Conservation (phyloP, 768 basidiomycete species). For the Hygrocybe punicea region DNA sequence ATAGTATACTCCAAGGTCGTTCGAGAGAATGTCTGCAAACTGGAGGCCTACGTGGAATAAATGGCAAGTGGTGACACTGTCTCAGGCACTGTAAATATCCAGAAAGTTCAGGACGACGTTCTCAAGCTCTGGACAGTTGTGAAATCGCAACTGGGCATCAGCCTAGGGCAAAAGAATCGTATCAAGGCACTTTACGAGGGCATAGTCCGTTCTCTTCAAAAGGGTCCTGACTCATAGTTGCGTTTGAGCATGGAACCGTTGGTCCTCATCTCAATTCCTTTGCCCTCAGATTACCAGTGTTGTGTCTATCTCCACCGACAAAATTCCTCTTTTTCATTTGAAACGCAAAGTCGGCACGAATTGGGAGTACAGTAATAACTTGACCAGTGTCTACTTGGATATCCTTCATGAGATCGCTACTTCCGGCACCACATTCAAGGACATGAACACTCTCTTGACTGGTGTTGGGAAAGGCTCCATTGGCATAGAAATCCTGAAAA, state of each 20-base stretch:
- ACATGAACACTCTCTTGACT: slow-evolving; percentile 97
- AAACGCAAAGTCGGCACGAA: slow-evolving; percentile 95
- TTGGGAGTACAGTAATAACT: slow-evolving; percentile 97
- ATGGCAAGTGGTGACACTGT: slow-evolving; percentile 96
- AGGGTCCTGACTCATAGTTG: slow-evolving; percentile 63
- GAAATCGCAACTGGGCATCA: slow-evolving; percentile 95
- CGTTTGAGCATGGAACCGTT: slow-evolving; percentile 63
- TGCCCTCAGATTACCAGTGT: slow-evolving; percentile 80
- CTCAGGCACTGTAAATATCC: slow-evolving; percentile 80
- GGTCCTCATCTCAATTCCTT: slow-evolving; percentile 95
- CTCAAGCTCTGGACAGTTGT: slow-evolving; percentile 96
- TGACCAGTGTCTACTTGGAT: slow-evolving; percentile 94
- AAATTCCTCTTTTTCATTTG: slow-evolving; percentile 89
- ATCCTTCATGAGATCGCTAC: slow-evolving; percentile 98
- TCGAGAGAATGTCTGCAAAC: too few species aligned
- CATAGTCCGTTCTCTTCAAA: slow-evolving; percentile 88
- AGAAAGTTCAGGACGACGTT: slow-evolving; percentile 97
- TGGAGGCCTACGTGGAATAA: slow-evolving; percentile 96
- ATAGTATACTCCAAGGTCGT: slow-evolving; percentile 92
- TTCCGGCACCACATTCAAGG: slow-evolving; percentile 96
- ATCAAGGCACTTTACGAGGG: slow-evolving; percentile 96
- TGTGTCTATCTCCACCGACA: slow-evolving; percentile 74
- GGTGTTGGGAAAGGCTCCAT: slow-evolving; percentile 98
- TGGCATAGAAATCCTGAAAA: slow-evolving; percentile 96
- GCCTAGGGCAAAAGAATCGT: slow-evolving; percentile 92